A percentile compares a stretch with the other conserved stretches of the same genome.
These are phyloP conservation scores for Dendrobium officinale DNA, from an alignment of 106 monocot genomes.

Conservation along the genomic window DNA sequence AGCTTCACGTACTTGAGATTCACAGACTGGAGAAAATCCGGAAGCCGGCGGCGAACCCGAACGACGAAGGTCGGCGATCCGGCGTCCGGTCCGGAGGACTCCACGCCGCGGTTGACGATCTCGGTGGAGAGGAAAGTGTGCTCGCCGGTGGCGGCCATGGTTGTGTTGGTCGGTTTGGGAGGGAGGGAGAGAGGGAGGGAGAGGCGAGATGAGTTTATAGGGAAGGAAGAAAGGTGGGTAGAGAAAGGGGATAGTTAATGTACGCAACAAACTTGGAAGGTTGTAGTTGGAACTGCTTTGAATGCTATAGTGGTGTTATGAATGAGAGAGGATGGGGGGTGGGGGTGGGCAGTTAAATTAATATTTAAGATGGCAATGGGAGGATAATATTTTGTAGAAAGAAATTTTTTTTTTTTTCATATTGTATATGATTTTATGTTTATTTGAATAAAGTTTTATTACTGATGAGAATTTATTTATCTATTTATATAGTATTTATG, in stretches of 20 bases:
- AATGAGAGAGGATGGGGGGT: constrained; percentile 3
- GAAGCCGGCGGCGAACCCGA: constrained; percentile 68
- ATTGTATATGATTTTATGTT: too few relatives aligned
- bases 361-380: background rate
- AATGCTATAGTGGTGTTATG: background rate
- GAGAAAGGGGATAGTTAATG: constrained; percentile 1
- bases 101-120: constrained; percentile 92
- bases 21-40: constrained; percentile 95
- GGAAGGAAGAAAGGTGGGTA: background rate
- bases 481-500: too few relatives aligned
- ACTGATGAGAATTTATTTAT: too few relatives aligned
- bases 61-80: constrained; percentile 87
- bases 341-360: background rate
- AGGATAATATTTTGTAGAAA: too few relatives aligned
- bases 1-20: constrained; percentile 93
- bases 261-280: background rate
- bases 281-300: constrained; percentile 9
- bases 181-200: background rate
- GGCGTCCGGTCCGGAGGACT: constrained; percentile 72
- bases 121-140: constrained; percentile 77
- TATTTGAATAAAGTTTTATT: too few relatives aligned
- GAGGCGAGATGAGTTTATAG: background rate
- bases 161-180: too few relatives aligned
- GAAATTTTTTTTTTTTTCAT: too few relatives aligned
- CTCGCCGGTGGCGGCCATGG: constrained; percentile 32